Conservation (phyloP, 306 rosid genomes). For the Quercus wislizeni region DNA sequence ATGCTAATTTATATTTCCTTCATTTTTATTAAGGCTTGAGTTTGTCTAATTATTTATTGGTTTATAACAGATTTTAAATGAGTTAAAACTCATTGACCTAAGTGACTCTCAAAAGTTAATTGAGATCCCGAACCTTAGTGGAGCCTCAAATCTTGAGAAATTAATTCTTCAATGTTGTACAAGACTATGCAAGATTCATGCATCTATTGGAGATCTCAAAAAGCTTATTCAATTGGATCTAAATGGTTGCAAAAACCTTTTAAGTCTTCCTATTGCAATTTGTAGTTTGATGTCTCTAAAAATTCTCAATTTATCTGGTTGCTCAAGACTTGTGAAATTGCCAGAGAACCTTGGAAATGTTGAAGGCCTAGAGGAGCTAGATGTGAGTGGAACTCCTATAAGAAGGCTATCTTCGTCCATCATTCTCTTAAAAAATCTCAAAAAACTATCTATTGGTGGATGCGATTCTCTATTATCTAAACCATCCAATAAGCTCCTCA, state of each 20-base stretch:
- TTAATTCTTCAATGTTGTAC: neutral
- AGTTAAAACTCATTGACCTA: neutral
- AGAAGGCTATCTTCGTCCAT: rapidly evolving
- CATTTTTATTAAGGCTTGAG: neutral
- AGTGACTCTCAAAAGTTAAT: neutral
- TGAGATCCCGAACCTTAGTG: neutral
- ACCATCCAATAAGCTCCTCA: neutral
- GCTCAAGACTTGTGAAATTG: no score
- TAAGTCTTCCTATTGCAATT: neutral
- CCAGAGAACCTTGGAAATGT: neutral
- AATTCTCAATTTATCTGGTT: no score
- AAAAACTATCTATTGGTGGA: neutral
- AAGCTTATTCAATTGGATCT: neutral
- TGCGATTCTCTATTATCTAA: neutral
- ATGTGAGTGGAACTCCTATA: neutral
- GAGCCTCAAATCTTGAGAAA: neutral
- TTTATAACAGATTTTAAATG: neutral
- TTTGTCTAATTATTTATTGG: neutral
- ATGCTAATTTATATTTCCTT: neutral
- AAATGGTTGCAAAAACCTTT: neutral
- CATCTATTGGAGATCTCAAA: neutral
- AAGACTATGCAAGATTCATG: neutral
- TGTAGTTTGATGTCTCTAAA: no score
- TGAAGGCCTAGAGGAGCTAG: neutral
- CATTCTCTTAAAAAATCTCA: neutral